Percentiles rank a stretch among this genome's conserved stretches.
Evolutionary conservation across 2,329 filamentous ascomycete genomes (phyloP).

Genomic region (Trichoderma sp.): DNA sequence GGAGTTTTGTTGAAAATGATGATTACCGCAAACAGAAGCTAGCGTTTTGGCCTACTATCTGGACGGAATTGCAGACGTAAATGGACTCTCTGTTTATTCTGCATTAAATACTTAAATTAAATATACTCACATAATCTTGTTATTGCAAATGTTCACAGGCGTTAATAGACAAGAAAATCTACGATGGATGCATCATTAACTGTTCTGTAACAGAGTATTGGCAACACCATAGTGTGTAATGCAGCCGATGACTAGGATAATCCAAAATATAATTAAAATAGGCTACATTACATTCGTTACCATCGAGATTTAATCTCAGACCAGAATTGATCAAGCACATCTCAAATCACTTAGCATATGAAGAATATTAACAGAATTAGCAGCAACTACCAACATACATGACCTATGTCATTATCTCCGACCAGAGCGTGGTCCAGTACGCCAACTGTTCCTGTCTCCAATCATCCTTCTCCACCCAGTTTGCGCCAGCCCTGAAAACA

Average conservation of each 20-base stretch:
- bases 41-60: conserved; percentile 1
- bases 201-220: neutral
- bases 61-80: conserved; percentile 4
- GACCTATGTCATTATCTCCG: conserved; percentile 8
- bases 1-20: conserved; percentile 2
- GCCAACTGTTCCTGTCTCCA: conserved; percentile 15
- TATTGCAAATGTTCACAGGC: neutral
- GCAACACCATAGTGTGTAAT: neutral
- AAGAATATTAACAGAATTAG: neutral
- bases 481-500: conserved; percentile 11
- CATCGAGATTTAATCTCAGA: too few relatives aligned
- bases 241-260: too few relatives aligned
- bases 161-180: neutral
- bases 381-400: neutral
- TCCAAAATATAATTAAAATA: too few relatives aligned
- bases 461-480: conserved; percentile 14
- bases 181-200: neutral
- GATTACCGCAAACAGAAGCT: conserved; percentile 5
- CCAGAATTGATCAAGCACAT: too few relatives aligned
- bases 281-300: too few relatives aligned
- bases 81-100: neutral
- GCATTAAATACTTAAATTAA: too few relatives aligned
- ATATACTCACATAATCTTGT: too few relatives aligned
- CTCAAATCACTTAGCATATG: too few relatives aligned
- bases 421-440: conserved; percentile 13